Conservation (phyloP, 306 rosid species). For the Sicyos edulis region DNA sequence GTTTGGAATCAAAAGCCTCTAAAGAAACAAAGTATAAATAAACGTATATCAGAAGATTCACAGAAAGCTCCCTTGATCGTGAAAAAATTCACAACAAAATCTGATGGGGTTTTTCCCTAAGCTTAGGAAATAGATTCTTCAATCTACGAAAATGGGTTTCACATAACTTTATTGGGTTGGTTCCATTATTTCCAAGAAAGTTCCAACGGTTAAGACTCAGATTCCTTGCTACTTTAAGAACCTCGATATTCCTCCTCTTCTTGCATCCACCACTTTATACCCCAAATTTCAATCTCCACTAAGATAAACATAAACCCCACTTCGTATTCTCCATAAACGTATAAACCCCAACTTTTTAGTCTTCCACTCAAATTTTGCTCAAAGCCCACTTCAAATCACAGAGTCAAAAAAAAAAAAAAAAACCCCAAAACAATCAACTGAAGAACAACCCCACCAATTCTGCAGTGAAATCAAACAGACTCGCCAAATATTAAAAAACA, state of each 20-base stretch:
- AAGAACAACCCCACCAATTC: constrained; percentile 14
- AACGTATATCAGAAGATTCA: constrained; percentile 4
- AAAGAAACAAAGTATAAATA: neutral
- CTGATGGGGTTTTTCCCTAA: neutral
- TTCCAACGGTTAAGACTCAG: neutral
- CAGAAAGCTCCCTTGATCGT: neutral
- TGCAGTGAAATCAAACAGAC: neutral
- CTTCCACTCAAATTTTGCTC: neutral
- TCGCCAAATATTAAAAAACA: neutral
- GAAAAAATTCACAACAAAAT: constrained; percentile 7
- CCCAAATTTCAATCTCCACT: constrained; percentile 1
- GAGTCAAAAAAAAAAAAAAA: neutral
- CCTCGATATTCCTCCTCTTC: neutral
- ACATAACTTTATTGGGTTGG: neutral
- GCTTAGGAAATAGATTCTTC: neutral
- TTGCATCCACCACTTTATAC: constrained; percentile 1
- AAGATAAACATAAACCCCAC: neutral
- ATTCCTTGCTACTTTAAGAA: constrained; percentile 10
- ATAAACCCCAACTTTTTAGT: neutral
- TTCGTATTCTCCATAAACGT: neutral
- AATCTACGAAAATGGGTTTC: neutral
- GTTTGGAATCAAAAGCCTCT: neutral
- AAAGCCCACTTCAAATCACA: constrained; percentile 1
- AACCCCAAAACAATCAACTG: neutral
- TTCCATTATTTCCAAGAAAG: constrained; percentile 16